These are phyloP conservation scores for Cladophialophora carrionii DNA, from an alignment of 2,329 filamentous ascomycete genomes.

Conservation along the genomic window DNA sequence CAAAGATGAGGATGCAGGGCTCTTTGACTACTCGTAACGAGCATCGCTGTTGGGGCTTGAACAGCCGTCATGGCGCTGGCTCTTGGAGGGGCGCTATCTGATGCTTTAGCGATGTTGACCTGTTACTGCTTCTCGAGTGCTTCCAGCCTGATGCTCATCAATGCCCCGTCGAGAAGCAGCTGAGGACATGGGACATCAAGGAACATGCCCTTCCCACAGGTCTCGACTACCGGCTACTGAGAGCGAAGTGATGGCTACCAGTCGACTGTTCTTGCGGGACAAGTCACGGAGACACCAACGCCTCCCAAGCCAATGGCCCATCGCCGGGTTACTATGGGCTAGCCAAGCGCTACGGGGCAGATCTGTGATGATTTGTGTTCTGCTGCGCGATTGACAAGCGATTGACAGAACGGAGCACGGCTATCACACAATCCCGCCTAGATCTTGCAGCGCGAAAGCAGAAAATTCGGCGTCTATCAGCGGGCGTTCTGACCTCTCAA, in stretches of 20 bases:
- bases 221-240: background rate
- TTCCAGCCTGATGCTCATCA: constrained; percentile 15
- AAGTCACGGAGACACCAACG: background rate
- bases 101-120: background rate
- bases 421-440: background rate
- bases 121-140: constrained; percentile 10
- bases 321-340: background rate
- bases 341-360: background rate
- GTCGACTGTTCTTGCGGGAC: background rate
- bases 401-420: background rate
- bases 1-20: background rate
- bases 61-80: constrained; percentile 1
- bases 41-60: background rate
- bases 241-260: background rate
- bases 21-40: too few relatives aligned
- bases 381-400: constrained; percentile 3
- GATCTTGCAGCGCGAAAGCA: constrained; percentile 10
- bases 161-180: background rate
- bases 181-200: background rate
- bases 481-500: background rate
- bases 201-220: too few relatives aligned
- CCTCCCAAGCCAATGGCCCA: background rate
- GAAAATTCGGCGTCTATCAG: constrained; percentile 12
- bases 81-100: background rate
- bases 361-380: constrained; percentile 8